Evolutionary conservation across 2,329 filamentous ascomycete genomes (phyloP).

Genomic region (Diaporthe humulicola): DNA sequence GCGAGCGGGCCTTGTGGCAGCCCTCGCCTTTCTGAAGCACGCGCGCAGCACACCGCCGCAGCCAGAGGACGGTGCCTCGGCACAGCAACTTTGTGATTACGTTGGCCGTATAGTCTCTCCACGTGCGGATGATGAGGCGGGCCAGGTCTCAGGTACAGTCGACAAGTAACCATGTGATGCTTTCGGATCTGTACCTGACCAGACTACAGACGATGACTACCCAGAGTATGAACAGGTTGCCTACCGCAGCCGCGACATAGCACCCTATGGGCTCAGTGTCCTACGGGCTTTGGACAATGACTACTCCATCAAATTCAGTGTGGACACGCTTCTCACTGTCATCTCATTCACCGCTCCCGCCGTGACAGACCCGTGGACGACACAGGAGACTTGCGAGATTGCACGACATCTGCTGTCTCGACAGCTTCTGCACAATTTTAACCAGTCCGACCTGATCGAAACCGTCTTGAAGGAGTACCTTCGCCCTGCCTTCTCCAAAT

Average conservation of each 20-base stretch:
- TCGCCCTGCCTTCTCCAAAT: constrained; percentile 74
- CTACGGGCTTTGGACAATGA: not conserved
- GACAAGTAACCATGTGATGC: not conserved
- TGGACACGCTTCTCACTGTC: constrained; percentile 49
- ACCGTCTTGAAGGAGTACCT: constrained; percentile 73
- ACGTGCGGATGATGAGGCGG: not conserved
- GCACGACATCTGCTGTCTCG: constrained; percentile 51
- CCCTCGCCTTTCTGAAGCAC: constrained; percentile 34
- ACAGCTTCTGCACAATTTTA: constrained; percentile 42
- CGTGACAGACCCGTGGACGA: constrained; percentile 48
- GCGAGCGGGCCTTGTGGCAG: constrained; percentile 25
- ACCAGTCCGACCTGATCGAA: constrained; percentile 61
- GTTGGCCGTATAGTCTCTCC: constrained; percentile 30
- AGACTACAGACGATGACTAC: constrained; percentile 21
- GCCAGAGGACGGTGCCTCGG: constrained; percentile 23
- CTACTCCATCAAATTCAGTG: constrained; percentile 36
- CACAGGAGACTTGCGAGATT: constrained; percentile 45
- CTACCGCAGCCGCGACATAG: constrained; percentile 26
- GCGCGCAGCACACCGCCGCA: not conserved
- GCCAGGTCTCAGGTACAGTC: constrained; percentile 17
- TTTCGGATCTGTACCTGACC: not conserved
- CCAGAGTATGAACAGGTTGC: constrained; percentile 32
- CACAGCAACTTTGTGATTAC: constrained; percentile 23
- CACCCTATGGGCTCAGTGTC: constrained; percentile 20
- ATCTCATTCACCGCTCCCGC: constrained; percentile 45